A percentile compares a stretch with the other conserved stretches of the same genome.
These are phyloP conservation scores for Ascoidea asiatica DNA, from an alignment of 805 yeast genomes.

Conservation along the genomic window DNA sequence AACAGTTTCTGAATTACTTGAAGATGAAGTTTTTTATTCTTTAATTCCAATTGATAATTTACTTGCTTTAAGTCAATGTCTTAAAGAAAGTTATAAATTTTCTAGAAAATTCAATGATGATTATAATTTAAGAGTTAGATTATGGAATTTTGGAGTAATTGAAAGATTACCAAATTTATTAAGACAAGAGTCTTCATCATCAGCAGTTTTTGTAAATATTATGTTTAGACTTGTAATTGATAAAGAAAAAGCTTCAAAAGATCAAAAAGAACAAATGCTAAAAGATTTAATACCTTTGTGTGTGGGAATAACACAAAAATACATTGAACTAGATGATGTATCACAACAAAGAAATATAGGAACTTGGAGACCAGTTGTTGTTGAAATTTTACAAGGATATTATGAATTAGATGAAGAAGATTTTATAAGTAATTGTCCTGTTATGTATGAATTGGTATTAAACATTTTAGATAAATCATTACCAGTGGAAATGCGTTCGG, in stretches of 20 bases:
- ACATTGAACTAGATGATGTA: slow-evolving; percentile 55
- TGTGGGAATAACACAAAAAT: slow-evolving; percentile 55
- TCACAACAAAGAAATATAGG: slow-evolving; percentile 67
- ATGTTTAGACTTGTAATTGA: slow-evolving; percentile 72
- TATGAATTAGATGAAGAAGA: slow-evolving; percentile 65
- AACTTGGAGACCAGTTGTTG: slow-evolving; percentile 88
- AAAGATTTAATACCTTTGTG: slow-evolving; percentile 48
- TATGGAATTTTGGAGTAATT: slow-evolving; percentile 87
- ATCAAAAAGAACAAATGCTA: slow-evolving; percentile 33
- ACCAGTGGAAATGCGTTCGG: slow-evolving; percentile 45
- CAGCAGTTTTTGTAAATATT: slow-evolving; percentile 74
- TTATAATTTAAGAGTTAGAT: slow-evolving; percentile 71
- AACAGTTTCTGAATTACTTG: slow-evolving; percentile 67
- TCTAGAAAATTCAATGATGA: slow-evolving; percentile 83
- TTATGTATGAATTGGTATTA: slow-evolving; percentile 45
- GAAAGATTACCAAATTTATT: slow-evolving; percentile 84
- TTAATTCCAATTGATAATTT: slow-evolving; percentile 56
- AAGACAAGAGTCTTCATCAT: slow-evolving; percentile 83
- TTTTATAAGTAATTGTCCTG: slow-evolving; percentile 44
- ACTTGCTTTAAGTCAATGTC: slow-evolving; percentile 40
- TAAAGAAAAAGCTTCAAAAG: slow-evolving; percentile 32
- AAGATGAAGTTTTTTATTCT: slow-evolving; percentile 52
- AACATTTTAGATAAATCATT: slow-evolving; percentile 47
- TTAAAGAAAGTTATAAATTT: slow-evolving; percentile 64
- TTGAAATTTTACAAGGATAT: slow-evolving; percentile 75